Conservation (phyloP, 129 eudicot species). For the Lactuca saligna region DNA sequence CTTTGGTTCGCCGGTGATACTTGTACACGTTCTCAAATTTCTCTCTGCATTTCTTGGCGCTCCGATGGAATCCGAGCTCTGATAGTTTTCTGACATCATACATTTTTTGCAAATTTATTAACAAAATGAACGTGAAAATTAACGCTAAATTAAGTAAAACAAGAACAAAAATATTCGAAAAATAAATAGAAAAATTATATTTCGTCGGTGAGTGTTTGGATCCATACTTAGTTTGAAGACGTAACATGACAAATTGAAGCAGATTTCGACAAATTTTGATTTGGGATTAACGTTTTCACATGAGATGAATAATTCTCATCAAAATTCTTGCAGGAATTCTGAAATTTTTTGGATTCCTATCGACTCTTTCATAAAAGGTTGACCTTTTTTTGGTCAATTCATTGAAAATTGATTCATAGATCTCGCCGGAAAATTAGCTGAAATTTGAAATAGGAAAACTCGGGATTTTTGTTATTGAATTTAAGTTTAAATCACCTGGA, state of each 20-base stretch:
- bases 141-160: slow-evolving; percentile 23
- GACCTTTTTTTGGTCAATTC: slow-evolving; percentile 26
- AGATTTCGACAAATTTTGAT: background rate
- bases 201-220: slow-evolving; percentile 8
- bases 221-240: slow-evolving; percentile 17
- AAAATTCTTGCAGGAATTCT: background rate
- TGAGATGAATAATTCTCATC: background rate
- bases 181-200: background rate
- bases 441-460: background rate
- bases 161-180: slow-evolving; percentile 9
- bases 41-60: slow-evolving; percentile 53
- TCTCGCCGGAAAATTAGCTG: slow-evolving; percentile 32
- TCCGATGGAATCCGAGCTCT: slow-evolving; percentile 39
- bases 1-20: slow-evolving; percentile 46
- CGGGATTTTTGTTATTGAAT: background rate
- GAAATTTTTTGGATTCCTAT: background rate
- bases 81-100: slow-evolving; percentile 35
- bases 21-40: slow-evolving; percentile 47
- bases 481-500: slow-evolving; percentile 36
- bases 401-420: slow-evolving; percentile 19
- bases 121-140: slow-evolving; percentile 22
- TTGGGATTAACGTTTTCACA: background rate
- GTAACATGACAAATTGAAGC: background rate
- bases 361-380: slow-evolving; percentile 16
- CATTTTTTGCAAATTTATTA: slow-evolving; percentile 1